Base-by-base conservation (phyloP, 345 rosid species). In the Carallia pectinifolia region DNA sequence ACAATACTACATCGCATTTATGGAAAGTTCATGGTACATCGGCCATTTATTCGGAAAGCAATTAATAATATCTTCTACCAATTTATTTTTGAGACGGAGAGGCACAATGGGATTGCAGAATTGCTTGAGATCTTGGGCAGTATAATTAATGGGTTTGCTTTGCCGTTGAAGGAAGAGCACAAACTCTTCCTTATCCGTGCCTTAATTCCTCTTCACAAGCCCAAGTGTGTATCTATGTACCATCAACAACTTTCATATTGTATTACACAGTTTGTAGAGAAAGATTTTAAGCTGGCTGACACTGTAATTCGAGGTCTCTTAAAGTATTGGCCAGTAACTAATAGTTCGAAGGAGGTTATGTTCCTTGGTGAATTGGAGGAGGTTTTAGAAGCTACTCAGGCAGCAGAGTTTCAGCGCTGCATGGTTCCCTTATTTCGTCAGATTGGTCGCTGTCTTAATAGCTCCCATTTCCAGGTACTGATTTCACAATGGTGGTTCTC, bases 91-190 rank as follows among this genome's bases (percentile, higher is more conserved):
- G 96, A 88, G 74, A 86, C 93, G 0, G 90, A 88, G 73, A 88
- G 80, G 76, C 89, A 86, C 61, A 88, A 86, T 53, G 93, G 96
- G 23, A 82, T 84, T 19, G 91, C 91, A 1, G 96, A 90, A 74
- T 70, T 90, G 80, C 89, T 90, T 58, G 96, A 90, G 87, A 88
- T 90, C 36, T 82, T 90, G 27, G 96, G 93, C 47, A 90, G 96
- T 76, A 85, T 90, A 73, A 88, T 88, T 63, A 88, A 90, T 48
- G 96, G 96, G 48, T 90, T 90, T 62, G 91, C 96, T 68, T 79
- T 90, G 80, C 96, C 96, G 16, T 81, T 90, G 69, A 90, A 90
- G 86, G 93, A 90, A 84, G 96, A 90, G 75, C 96, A 90, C 77
- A 90, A 90, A 66, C 87, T 90, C 17, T 90, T 90, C 78, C 85